Base-by-base conservation (phyloP, 345 rosid species). In the Bruguiera gymnorhiza region DNA sequence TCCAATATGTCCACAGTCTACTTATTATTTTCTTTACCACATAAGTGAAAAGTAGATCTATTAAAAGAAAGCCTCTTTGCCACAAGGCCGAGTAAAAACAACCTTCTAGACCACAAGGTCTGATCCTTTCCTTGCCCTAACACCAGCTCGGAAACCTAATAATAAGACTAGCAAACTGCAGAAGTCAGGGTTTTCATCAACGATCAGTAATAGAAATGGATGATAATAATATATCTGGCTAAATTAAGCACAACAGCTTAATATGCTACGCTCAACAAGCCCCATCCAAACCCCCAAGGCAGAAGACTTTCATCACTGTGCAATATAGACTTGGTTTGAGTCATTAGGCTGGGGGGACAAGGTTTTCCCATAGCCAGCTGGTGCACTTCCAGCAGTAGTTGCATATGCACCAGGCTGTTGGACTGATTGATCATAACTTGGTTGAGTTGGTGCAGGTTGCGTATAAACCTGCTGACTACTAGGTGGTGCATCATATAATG, bases 371-470 rank as follows among this genome's bases (percentile, higher is more conserved):
- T 39, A 39, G 66, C 72, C 74, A 31, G 20, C 88, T 60, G 87
- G 82, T 24, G 89, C 81, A 74, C 72, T 77, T 21, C 64, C 96
- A 19, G 87, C 86, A 50, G 87, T 81, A 51, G 86, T 81, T 19
- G 77, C 89, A 74, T 88, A 89, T 43, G 82, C 80, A 20, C 78
- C 77, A 0, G 90, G 60, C 24, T 86, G 97, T 5, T 86, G 62
- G 31, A 78, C 82, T 36, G 90, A 79, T 77, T 89, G 94, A 31
- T 92, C 97, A 48, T 84, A 92, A 31, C 83, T 78, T n/a, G 86
- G 74, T 66, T 92, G 97, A 60, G 83, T 71, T 7, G 84, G 70
- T 54, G 90, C 67, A 60, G 87, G 79, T 73, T 86, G 92, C 36
- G 84, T 73, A 78, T 89, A 89, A 48, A 70, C 81, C 1, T 83